phyloP scores from a whole-genome alignment of 306 rosid species.

The Vicia faba region DNA sequence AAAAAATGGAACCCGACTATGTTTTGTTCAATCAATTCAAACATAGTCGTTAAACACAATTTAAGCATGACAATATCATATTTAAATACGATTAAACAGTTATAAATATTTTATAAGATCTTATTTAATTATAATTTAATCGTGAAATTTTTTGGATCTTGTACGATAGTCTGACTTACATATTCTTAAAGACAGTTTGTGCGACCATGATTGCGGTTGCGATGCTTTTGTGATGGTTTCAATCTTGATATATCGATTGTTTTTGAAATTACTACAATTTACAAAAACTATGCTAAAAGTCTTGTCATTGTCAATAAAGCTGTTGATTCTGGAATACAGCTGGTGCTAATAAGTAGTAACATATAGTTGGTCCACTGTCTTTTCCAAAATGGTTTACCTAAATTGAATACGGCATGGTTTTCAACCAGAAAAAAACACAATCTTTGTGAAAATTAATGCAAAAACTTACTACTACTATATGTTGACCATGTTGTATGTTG shows the following conservation, averaged over 20 bases:
- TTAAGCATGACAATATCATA: no score
- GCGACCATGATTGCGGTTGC: background rate
- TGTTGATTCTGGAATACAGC: constrained; percentile 36
- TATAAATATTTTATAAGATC: no score
- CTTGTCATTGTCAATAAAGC: constrained; percentile 30
- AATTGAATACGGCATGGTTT: constrained; percentile 19
- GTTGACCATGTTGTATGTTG: background rate
- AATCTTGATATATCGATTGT: background rate
- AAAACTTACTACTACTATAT: background rate
- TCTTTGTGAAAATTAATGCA: constrained; percentile 12
- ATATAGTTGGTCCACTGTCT: constrained; percentile 39
- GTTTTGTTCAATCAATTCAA: no score
- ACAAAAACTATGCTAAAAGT: constrained; percentile 4
- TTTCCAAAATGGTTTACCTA: constrained; percentile 35
- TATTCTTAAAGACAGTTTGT: no score
- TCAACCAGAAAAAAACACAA: constrained; percentile 1
- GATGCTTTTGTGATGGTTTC: background rate
- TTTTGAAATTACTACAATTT: constrained; percentile 22
- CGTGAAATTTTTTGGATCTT: no score
- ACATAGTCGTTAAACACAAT: no score
- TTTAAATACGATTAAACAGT: no score
- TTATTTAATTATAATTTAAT: no score
- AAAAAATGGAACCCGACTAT: no score
- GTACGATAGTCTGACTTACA: no score
- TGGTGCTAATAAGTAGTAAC: constrained; percentile 22